Evolutionary conservation across 257 asterid genomes (phyloP).

Genomic region (Solanum virginianum): DNA sequence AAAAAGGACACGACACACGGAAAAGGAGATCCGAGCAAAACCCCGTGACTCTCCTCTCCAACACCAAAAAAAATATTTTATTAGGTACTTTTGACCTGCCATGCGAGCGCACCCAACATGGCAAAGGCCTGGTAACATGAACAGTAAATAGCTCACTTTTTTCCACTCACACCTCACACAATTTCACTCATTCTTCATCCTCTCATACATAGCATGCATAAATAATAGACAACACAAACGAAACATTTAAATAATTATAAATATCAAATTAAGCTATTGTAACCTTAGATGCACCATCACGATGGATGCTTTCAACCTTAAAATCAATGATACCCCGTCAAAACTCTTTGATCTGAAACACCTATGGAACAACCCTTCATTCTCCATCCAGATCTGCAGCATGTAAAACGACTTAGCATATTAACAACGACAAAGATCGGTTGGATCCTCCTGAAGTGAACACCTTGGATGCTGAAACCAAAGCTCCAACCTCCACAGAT

Average conservation of each 20-base stretch:
- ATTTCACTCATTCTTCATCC: background rate
- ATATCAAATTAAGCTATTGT: background rate
- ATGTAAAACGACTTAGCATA: background rate
- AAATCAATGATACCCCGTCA: background rate
- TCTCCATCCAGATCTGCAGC: background rate
- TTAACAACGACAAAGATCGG: background rate
- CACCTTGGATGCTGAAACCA: too few species aligned
- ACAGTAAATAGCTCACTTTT: conserved; percentile 8
- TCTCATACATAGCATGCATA: background rate
- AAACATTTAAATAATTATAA: background rate
- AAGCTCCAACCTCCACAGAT: too few species aligned
- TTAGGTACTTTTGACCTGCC: conserved; percentile 4
- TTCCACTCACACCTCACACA: background rate
- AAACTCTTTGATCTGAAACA: background rate
- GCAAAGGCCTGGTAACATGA: conserved; percentile 5
- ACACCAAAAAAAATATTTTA: background rate
- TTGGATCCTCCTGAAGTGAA: too few species aligned
- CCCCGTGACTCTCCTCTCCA: conserved; percentile 16
- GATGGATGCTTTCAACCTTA: background rate
- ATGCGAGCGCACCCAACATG: conserved; percentile 12
- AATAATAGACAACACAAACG: background rate
- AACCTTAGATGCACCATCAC: background rate
- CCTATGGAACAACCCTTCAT: background rate
- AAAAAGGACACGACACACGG: background rate
- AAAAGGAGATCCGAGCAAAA: conserved; percentile 45